Conservation (phyloP, 148 eudicot genomes). For the Nepenthes gracilis region DNA sequence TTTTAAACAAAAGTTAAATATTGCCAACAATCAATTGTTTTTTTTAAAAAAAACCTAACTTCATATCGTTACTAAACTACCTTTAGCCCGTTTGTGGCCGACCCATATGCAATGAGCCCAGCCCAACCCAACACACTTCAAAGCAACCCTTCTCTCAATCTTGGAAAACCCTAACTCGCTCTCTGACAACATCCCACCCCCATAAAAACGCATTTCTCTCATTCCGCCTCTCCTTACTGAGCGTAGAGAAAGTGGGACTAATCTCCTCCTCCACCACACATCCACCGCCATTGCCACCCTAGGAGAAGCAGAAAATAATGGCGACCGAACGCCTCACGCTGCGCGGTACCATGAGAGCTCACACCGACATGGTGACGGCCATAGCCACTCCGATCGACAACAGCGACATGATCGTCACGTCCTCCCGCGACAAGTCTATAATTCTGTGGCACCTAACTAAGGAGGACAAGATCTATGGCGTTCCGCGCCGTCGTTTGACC, state of each 20-base stretch:
- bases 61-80: no score
- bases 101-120: no score
- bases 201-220: constrained; percentile 9
- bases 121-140: no score
- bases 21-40: no score
- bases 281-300: no score
- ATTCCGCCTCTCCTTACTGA: constrained; percentile 11
- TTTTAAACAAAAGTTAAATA: no score
- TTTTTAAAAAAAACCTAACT: no score
- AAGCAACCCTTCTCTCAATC: no score
- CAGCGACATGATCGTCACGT: constrained; percentile 39
- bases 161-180: constrained; percentile 4
- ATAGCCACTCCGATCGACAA: constrained; percentile 55
- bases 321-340: constrained; percentile 35
- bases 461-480: constrained; percentile 38
- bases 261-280: no score
- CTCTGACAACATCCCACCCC: no score
- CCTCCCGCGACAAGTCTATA: constrained; percentile 48
- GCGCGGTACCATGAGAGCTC: constrained; percentile 46
- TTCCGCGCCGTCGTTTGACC: constrained; percentile 56
- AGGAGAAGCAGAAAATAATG: constrained; percentile 9
- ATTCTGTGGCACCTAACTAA: constrained; percentile 39
- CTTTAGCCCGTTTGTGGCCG: no score
- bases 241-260: no score
- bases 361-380: constrained; percentile 58